Conservation (phyloP, 768 basidiomycete genomes). For the Boletus barrowsii region DNA sequence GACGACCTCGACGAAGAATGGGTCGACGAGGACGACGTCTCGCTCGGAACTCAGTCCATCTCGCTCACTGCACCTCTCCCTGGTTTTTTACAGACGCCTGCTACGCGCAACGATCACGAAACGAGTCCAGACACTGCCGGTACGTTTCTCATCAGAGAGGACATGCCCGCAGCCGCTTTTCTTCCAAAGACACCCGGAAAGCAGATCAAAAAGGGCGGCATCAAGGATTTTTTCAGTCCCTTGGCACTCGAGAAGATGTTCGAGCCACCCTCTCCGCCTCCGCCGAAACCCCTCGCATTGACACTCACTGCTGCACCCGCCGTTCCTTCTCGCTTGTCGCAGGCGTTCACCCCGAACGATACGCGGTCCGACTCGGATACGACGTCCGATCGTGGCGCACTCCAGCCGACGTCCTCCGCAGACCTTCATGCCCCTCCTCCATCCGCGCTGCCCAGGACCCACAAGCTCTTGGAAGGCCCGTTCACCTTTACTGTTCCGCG, state of each 20-base stretch:
- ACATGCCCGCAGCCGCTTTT: conserved; percentile 52
- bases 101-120: conserved; percentile 30
- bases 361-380: conserved; percentile 25
- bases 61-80: conserved; percentile 59
- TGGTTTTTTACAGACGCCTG: conserved; percentile 44
- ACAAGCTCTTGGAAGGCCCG: conserved; percentile 50
- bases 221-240: conserved; percentile 87
- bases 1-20: conserved; percentile 92
- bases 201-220: conserved; percentile 49
- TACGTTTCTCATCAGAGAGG: conserved; percentile 75
- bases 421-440: conserved; percentile 3
- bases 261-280: conserved; percentile 84
- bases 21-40: conserved; percentile 56
- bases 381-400: conserved; percentile 6
- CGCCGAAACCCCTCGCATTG: conserved; percentile 19
- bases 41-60: conserved; percentile 49
- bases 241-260: conserved; percentile 89
- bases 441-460: conserved; percentile 34
- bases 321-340: conserved; percentile 37
- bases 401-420: conserved; percentile 9
- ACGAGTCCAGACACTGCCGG: conserved; percentile 44
- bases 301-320: conserved; percentile 28
- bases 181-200: conserved; percentile 66
- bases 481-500: conserved; percentile 77
- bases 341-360: conserved; percentile 34